Evolutionary conservation across 805 yeast species (phyloP).

Genomic region (Huiozyma sinensis): DNA sequence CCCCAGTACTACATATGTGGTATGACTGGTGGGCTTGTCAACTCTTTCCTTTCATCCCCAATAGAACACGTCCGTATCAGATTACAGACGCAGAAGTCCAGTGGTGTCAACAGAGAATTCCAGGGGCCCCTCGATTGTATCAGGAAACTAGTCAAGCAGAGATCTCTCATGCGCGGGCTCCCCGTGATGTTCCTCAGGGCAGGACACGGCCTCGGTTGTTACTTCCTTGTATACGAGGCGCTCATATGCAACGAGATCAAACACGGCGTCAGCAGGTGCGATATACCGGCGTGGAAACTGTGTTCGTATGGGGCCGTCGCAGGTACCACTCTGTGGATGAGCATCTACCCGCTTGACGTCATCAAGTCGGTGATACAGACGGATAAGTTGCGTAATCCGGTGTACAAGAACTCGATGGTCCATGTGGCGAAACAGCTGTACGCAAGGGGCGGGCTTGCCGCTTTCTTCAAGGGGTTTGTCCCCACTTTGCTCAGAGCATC

Average conservation of each 20-base stretch:
- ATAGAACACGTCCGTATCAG: constrained; percentile 93
- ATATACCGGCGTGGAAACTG: constrained; percentile 78
- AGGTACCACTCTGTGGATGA: constrained; percentile 81
- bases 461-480: constrained; percentile 81
- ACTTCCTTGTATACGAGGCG: constrained; percentile 86
- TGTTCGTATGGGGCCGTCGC: constrained; percentile 85
- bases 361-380: constrained; percentile 83
- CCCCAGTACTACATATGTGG: constrained; percentile 75
- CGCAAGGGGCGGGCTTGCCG: constrained; percentile 53
- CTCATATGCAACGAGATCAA: constrained; percentile 48
- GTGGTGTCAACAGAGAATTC: constrained; percentile 38
- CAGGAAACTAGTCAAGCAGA: constrained; percentile 40
- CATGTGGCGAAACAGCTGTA: constrained; percentile 48
- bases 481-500: constrained; percentile 95
- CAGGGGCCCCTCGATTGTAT: constrained; percentile 41
- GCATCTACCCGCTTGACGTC: constrained; percentile 82
- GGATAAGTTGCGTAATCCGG: constrained; percentile 50
- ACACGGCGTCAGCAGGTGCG: constrained; percentile 41
- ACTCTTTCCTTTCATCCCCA: constrained; percentile 82
- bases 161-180: constrained; percentile 71
- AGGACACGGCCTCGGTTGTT: constrained; percentile 77
- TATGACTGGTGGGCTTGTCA: constrained; percentile 84
- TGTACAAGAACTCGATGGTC: constrained; percentile 45
- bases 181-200: constrained; percentile 78
- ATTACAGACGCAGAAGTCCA: constrained; percentile 63